Conservation (phyloP, 1,284 basidiomycete species). For the Fistulina hepatica region DNA sequence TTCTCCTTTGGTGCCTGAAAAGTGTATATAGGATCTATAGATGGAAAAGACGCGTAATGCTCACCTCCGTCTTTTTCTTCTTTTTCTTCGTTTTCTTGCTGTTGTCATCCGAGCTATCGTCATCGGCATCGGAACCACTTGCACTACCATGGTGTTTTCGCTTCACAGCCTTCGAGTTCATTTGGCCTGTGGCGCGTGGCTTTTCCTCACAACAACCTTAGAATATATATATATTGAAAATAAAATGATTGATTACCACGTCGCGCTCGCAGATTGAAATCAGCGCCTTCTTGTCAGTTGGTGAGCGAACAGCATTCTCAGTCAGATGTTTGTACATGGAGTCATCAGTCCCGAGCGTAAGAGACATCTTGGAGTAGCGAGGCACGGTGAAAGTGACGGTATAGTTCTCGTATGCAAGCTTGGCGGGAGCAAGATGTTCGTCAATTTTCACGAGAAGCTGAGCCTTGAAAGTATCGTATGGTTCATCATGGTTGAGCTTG, state of each 20-base stretch:
- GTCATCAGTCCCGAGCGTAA: too few species aligned
- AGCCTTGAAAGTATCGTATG: conserved; percentile 13
- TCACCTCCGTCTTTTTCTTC: neutral
- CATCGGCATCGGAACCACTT: neutral
- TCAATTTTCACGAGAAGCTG: conserved; percentile 15
- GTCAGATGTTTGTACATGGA: too few species aligned
- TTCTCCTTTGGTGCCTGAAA: neutral
- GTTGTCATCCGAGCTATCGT: neutral
- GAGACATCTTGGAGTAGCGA: neutral
- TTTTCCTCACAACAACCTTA: neutral
- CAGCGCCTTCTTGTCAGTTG: neutral
- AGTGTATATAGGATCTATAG: neutral
- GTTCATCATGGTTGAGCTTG: too few species aligned
- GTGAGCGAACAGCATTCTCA: neutral
- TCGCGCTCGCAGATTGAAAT: neutral
- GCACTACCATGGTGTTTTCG: too few species aligned
- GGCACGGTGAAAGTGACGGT: conserved; percentile 9
- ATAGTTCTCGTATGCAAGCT: conserved; percentile 11
- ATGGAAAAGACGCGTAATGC: neutral
- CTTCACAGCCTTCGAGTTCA: neutral
- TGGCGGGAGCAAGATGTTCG: conserved; percentile 2
- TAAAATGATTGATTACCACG: neutral
- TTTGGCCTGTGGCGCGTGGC: neutral
- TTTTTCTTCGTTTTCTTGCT: neutral
- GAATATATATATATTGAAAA: neutral